Base-by-base conservation (phyloP, 257 asterid species). In the Scutellaria minor region DNA sequence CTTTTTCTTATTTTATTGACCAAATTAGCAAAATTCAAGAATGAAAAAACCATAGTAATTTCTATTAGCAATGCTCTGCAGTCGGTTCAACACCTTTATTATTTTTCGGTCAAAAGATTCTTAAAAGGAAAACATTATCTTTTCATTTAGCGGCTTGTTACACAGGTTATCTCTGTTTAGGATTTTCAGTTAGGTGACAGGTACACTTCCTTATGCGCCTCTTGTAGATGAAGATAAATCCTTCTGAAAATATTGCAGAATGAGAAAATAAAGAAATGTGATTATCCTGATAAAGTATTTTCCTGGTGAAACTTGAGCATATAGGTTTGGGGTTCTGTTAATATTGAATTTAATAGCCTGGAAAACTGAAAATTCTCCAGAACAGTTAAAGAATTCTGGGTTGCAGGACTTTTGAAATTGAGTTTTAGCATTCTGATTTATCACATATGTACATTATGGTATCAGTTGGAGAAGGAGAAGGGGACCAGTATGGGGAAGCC, bases 1-100 rank as follows among this genome's bases (percentile, higher is more conserved):
- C 35, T 68, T 48, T 64, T 77, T 65, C 60, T 75, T 72, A 72
- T 51, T 58, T 35, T 9, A 59, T 41, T 35, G 44, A 50, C 27
- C 70, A 64, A 18, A 10, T 40, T 52, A 24, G 7, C 3, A 52
- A 31, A 51, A 71, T 68, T 54, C 44, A 50, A 68, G 64, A 18
- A 45, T 12, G 35, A 45, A 42, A 31, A 9, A 7, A 22, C 40
- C 58, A 52, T 48, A 66, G 37, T 44, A 31, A 31, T 13, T 71
- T 35, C 6, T 11, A 5, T 58, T 35, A 22, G 68, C 24, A n/a
- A 14, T 46, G 48, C 56, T 56, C 35, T 9, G 37, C 27, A n/a
- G 3, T 11, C 13, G 27, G 66, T 62, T 37, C 58, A 27, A n/a
- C 18, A 6, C 47, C 66, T 31, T 59, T 15, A n/a, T 9, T n/a